Base-by-base conservation (phyloP, 179 eudicot species). In the Patellifolia procumbens region DNA sequence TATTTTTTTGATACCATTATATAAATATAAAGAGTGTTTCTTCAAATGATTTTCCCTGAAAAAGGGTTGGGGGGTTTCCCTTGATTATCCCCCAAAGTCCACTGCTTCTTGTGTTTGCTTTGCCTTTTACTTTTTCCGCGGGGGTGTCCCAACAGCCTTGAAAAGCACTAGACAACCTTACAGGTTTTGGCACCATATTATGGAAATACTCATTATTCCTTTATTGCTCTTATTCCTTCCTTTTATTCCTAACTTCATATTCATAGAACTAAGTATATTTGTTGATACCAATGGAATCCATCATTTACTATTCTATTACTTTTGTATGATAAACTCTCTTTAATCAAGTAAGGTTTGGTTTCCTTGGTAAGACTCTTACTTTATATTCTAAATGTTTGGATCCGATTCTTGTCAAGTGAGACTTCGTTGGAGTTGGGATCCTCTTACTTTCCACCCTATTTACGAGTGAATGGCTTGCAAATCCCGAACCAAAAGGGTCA, bases 91-190 rank as follows among this genome's bases (percentile, higher is more conserved):
- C 74, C 78, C 81, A 83, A 79, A 79, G 76, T 68, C 70, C 71
- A 66, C 75, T 76, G 77, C 70, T 69, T 61, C 42, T 39, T 51
- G 61, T 60, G 71, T 68, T 66, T 65, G 83, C 79, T 81, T 83
- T 81, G 75, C 52, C 77, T 83, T 76, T 86, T 69, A 34, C 81
- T 81, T 81, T 72, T 37, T 45, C 73, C 29, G 78, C 82, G 73
- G 73, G 81, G 74, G 55, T 76, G 75, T 68, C 84, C 84, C 81
- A 83, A 66, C 83, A 76, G 2, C 65, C 81, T 71, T 71, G 55
- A 74, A 83, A 86, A 76, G 88, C 88, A 86, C 51, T 76, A 77
- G 76, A 81, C 86, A 79, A 56, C 62, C 76, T 60, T 62, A 70
- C 85, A 69, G 76, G 67, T 81, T 70, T 81, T 70, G 66, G 78